These are phyloP conservation scores for Calonectria montana DNA, from an alignment of 2,329 filamentous ascomycete genomes.

Conservation along the genomic window DNA sequence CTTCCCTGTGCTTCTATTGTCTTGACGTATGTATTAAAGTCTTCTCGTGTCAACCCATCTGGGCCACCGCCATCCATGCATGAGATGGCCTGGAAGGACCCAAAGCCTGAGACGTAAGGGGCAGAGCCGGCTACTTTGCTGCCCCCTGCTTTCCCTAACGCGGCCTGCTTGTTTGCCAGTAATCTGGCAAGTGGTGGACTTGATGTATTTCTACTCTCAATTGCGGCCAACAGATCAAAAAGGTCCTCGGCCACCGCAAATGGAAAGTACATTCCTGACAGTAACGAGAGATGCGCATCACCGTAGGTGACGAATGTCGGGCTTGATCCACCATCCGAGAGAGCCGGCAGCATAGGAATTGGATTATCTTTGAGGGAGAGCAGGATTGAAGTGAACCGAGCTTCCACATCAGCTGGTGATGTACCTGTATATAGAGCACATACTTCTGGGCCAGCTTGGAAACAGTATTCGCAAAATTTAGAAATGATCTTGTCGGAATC, in stretches of 20 bases:
- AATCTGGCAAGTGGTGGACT: neutral
- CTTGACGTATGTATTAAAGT: neutral
- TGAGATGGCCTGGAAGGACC: neutral
- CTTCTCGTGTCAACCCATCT: neutral
- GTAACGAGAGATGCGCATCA: neutral
- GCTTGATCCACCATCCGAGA: neutral
- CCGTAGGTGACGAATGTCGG: neutral
- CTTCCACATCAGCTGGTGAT: neutral
- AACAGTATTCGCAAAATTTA: constrained; percentile 38
- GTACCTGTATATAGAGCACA: neutral
- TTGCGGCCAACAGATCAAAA: neutral
- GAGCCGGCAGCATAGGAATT: neutral
- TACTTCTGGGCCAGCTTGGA: neutral
- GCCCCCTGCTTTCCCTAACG: neutral
- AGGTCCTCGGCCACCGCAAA: neutral
- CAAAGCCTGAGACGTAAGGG: neutral
- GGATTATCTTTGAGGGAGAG: neutral
- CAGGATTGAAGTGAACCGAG: neutral
- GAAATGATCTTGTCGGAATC: constrained; percentile 37
- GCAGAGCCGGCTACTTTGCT: neutral
- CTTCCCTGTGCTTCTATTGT: neutral
- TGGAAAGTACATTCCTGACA: neutral
- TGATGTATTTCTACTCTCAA: neutral
- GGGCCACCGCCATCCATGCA: neutral
- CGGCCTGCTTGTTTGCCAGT: neutral